phyloP scores from a whole-genome alignment of 1,284 basidiomycete species.

The Exobasidium cylindrosporum region DNA sequence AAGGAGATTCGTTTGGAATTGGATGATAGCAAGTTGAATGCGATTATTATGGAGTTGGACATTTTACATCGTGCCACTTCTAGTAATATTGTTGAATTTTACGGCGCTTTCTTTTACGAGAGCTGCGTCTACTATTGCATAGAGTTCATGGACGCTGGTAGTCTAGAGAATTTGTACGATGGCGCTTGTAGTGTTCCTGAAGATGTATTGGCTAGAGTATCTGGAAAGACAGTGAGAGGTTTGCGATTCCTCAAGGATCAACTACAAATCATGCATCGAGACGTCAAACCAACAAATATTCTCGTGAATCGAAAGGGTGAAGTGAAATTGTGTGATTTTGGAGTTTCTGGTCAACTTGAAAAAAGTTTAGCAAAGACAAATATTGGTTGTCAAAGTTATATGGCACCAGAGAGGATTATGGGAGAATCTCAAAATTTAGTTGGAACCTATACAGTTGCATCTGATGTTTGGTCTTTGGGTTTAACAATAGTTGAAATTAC shows the following conservation, averaged over 20 bases:
- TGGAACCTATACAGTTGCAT: constrained; percentile 90
- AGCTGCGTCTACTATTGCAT: constrained; percentile 99
- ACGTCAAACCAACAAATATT: constrained; percentile 97
- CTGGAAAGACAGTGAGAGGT: constrained; percentile 79
- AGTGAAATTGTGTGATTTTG: constrained; percentile 95
- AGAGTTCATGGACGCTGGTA: constrained; percentile 98
- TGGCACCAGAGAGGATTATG: constrained; percentile 96
- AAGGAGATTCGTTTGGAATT: constrained; percentile 99
- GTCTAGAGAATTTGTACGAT: constrained; percentile 72
- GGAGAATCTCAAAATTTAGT: constrained; percentile 83
- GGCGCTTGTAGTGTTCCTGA: constrained; percentile 68
- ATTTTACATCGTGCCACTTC: constrained; percentile 89
- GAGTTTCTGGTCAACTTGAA: constrained; percentile 94
- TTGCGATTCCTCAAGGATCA: constrained; percentile 94
- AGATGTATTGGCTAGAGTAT: constrained; percentile 78
- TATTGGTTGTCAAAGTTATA: constrained; percentile 97
- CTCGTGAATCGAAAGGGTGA: constrained; percentile 83
- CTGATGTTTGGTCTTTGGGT: constrained; percentile 98
- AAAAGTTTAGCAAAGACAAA: constrained; percentile 96
- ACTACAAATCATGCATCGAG: constrained; percentile 93
- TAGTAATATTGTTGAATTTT: constrained; percentile 94
- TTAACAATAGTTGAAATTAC: constrained; percentile 91
- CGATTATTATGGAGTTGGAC: constrained; percentile 97
- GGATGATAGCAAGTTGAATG: constrained; percentile 87
- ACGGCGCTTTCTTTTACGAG: constrained; percentile 98